Conservation (phyloP, 257 asterid species). For the Ballota nigra region DNA sequence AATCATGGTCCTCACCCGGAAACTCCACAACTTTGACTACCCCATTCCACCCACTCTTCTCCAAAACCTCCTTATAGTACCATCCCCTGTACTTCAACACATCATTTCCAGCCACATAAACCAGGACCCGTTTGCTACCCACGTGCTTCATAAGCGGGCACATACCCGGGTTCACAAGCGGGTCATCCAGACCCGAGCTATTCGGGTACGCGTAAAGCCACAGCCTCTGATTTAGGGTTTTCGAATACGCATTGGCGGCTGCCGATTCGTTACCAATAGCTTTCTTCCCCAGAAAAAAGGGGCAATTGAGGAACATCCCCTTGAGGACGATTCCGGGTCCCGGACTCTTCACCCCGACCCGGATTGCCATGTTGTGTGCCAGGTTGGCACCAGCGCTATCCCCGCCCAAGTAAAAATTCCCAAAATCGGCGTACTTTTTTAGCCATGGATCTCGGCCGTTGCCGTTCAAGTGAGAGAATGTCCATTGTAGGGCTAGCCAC, state of each 20-base stretch:
- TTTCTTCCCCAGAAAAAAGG: constrained; percentile 57
- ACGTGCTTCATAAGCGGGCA: constrained; percentile 31
- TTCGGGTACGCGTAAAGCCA: constrained; percentile 49
- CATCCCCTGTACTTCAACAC: constrained; percentile 37
- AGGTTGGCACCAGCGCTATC: constrained; percentile 40
- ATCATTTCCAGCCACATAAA: constrained; percentile 39
- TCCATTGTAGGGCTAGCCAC: constrained; percentile 32
- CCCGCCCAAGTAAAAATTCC: constrained; percentile 32
- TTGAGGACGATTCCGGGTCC: constrained; percentile 17
- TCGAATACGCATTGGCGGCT: background rate
- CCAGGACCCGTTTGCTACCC: constrained; percentile 36
- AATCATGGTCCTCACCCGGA: constrained; percentile 39
- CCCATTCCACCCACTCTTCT: constrained; percentile 43
- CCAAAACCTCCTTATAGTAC: constrained; percentile 31
- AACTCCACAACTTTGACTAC: constrained; percentile 34
- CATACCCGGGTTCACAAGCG: constrained; percentile 43
- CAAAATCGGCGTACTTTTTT: constrained; percentile 24
- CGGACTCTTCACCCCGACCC: constrained; percentile 26
- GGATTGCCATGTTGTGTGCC: constrained; percentile 26
- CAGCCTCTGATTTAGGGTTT: constrained; percentile 15
- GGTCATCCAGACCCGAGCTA: constrained; percentile 54
- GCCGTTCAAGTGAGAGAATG: constrained; percentile 25
- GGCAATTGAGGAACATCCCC: constrained; percentile 58
- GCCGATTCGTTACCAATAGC: constrained; percentile 40
- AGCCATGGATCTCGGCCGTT: constrained; percentile 28